phyloP scores from a whole-genome alignment of 2,329 filamentous ascomycete genomes.

The Intubia oerlemansii region DNA sequence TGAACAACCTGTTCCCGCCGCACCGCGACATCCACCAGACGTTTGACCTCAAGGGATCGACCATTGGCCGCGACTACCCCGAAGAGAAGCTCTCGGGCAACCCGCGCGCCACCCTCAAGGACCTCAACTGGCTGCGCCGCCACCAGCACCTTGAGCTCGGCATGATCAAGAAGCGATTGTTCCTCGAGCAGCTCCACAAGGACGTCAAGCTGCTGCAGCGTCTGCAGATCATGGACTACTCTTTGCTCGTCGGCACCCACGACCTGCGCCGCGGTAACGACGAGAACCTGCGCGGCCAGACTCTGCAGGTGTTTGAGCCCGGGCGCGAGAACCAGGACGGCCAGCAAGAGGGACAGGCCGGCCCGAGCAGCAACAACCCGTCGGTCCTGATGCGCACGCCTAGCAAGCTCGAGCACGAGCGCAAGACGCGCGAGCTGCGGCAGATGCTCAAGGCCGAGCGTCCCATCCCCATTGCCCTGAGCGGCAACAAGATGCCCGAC shows the following conservation, averaged over 20 bases:
- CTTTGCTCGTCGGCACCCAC: slow-evolving; percentile 82
- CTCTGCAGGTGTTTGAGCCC: slow-evolving; percentile 81
- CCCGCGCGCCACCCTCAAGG: slow-evolving; percentile 81
- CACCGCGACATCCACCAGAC: slow-evolving; percentile 95
- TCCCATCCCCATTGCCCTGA: slow-evolving; percentile 79
- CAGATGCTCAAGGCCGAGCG: slow-evolving; percentile 86
- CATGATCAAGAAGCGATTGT: slow-evolving; percentile 67
- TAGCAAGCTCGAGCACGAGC: slow-evolving; percentile 76
- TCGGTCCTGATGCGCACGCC: slow-evolving; percentile 65
- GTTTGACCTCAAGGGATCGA: slow-evolving; percentile 93
- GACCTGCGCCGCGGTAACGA: slow-evolving; percentile 81
- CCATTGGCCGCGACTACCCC: slow-evolving; percentile 73
- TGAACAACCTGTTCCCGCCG: slow-evolving; percentile 98
- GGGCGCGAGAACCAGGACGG: slow-evolving; percentile 14
- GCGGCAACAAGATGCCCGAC: slow-evolving; percentile 69
- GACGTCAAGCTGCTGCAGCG: slow-evolving; percentile 76
- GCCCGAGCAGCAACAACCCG: slow-evolving; percentile 23
- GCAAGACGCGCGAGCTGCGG: slow-evolving; percentile 76
- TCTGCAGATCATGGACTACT: slow-evolving; percentile 97
- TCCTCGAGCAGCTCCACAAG: slow-evolving; percentile 69
- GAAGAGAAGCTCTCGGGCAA: slow-evolving; percentile 79
- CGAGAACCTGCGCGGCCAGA: slow-evolving; percentile 78
- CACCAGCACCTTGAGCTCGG: slow-evolving; percentile 76
- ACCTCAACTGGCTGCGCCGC: slow-evolving; percentile 85
- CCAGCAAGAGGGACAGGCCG: background rate